Evolutionary conservation across 495 filamentous ascomycete genomes (phyloP).

Genomic region (Penicillium parvum): DNA sequence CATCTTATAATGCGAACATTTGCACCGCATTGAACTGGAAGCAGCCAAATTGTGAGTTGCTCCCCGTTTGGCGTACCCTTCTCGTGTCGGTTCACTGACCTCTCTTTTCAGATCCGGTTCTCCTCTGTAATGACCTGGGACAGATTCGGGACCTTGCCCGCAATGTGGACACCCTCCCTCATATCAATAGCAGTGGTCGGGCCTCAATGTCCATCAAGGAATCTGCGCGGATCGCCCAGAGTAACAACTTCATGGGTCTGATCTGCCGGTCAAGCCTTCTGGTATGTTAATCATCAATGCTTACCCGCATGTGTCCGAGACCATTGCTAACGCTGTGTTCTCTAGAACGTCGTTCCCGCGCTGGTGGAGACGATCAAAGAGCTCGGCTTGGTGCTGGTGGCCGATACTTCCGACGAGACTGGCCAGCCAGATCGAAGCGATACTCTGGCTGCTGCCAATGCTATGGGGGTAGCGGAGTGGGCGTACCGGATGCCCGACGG

Average conservation of each 20-base stretch:
- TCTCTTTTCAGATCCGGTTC: conserved; percentile 65
- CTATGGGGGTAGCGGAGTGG: conserved; percentile 38
- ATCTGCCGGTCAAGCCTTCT: conserved; percentile 82
- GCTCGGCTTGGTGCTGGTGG: conserved; percentile 85
- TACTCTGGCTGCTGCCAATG: conserved; percentile 42
- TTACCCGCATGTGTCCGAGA: background rate
- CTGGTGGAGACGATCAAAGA: conserved; percentile 90
- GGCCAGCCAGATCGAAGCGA: conserved; percentile 38
- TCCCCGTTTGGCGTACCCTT: background rate
- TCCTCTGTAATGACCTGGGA: conserved; percentile 90
- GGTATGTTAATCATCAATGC: conserved; percentile 54
- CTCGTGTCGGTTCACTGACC: background rate
- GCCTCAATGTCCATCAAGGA: conserved; percentile 85
- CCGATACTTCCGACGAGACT: conserved; percentile 66
- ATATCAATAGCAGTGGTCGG: conserved; percentile 60
- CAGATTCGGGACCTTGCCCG: conserved; percentile 45
- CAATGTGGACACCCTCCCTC: conserved; percentile 34
- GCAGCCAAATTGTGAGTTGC: conserved; percentile 81
- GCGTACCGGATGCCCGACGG: conserved; percentile 55
- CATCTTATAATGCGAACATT: conserved; percentile 80
- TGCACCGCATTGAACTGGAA: conserved; percentile 98
- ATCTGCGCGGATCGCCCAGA: conserved; percentile 85
- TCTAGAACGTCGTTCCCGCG: conserved; percentile 84
- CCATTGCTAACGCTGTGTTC: conserved; percentile 18
- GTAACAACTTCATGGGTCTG: conserved; percentile 97